Evolutionary conservation across 2,329 filamentous ascomycete species (phyloP).

Genomic region (Trichoderma pleuroti): DNA sequence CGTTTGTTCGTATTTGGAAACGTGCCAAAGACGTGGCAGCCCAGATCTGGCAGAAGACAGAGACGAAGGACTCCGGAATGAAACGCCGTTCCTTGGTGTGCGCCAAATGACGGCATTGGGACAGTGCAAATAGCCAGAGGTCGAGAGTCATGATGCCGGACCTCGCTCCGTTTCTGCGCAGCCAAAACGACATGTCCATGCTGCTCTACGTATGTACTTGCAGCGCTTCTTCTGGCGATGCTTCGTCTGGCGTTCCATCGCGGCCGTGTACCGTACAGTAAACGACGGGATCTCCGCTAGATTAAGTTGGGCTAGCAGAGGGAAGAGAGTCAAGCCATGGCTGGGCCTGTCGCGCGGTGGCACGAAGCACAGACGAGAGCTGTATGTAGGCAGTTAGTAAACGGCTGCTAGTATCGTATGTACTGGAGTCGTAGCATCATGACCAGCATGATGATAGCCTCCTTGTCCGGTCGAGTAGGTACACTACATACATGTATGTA

Average conservation of each 20-base stretch:
- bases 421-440: neutral
- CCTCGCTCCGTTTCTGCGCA: constrained; percentile 2
- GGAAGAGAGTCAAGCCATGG: neutral
- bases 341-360: neutral
- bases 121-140: neutral
- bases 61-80: constrained; percentile 1
- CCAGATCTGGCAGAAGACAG: constrained; percentile 14
- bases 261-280: neutral
- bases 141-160: constrained; percentile 9
- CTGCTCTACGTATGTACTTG: neutral
- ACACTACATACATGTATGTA: too few relatives aligned
- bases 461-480: neutral
- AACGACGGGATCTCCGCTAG: constrained; percentile 9
- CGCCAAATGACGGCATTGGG: constrained; percentile 1
- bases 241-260: neutral
- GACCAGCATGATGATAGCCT: constrained; percentile 1
- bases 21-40: constrained; percentile 16
- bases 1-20: constrained; percentile 15
- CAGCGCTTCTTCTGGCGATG: neutral
- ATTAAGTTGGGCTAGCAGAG: constrained; percentile 3
- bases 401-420: neutral
- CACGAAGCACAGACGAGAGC: neutral
- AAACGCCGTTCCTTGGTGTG: constrained; percentile 1
- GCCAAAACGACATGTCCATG: constrained; percentile 1
- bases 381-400: neutral